These are phyloP conservation scores for Pichia insulana DNA, from an alignment of 805 yeast genomes.

Conservation along the genomic window DNA sequence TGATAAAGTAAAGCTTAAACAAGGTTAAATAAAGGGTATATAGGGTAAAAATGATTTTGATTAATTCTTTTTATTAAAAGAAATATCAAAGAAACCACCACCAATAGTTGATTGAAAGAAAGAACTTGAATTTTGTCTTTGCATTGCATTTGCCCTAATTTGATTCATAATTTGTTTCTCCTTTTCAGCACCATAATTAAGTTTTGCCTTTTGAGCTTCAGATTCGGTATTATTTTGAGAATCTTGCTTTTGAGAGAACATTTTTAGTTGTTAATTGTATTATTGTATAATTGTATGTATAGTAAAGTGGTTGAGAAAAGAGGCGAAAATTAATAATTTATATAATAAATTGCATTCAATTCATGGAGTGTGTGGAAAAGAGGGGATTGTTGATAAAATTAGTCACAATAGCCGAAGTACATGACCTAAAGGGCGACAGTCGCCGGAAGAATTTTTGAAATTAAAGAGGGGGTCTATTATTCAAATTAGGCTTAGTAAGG, in stretches of 20 bases:
- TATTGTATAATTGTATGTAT: too few relatives aligned
- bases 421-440: too few relatives aligned
- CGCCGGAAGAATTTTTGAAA: too few relatives aligned
- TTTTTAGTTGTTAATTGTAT: slow-evolving; percentile 7
- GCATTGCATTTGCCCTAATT: slow-evolving; percentile 25
- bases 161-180: slow-evolving; percentile 32
- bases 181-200: slow-evolving; percentile 32
- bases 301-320: not conserved
- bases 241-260: slow-evolving; percentile 23
- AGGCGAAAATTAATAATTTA: too few relatives aligned
- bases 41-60: not conserved
- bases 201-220: slow-evolving; percentile 25
- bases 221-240: slow-evolving; percentile 27
- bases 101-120: slow-evolving; percentile 22
- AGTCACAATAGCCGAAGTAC: too few relatives aligned
- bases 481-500: too few relatives aligned
- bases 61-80: slow-evolving; percentile 21
- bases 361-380: too few relatives aligned
- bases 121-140: slow-evolving; percentile 20
- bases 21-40: not conserved
- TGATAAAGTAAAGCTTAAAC: not conserved
- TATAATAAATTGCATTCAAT: too few relatives aligned
- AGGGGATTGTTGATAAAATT: too few relatives aligned
- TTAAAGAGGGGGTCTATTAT: too few relatives aligned
- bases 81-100: slow-evolving; percentile 27